Base-by-base conservation (phyloP, 2,329 filamentous ascomycete genomes). In the Colletotrichum limetticola region DNA sequence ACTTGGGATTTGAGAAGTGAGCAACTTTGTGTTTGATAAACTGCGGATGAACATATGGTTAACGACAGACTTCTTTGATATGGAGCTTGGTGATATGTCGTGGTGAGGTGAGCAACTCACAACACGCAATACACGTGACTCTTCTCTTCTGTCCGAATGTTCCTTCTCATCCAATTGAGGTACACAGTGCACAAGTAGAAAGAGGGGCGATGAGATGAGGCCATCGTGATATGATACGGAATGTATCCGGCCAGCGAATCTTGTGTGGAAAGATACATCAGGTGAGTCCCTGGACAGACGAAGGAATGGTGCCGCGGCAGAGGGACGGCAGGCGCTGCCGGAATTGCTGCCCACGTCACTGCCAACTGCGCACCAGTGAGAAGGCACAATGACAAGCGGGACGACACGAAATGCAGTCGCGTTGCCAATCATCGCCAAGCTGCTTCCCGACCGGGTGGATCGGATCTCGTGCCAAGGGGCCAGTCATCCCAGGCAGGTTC, bases 361-460 rank as follows among this genome's bases (percentile, higher is more conserved):
- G 52, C 8, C 42, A 42, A 30, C 12, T 52, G 37, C 35, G n/a
- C 30, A 35, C 28, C 42, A 24, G n/a, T 30, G 22, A 22, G 22
- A 57, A 42, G 22, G n/a, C 30, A 22, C 37, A 4, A 57, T 12
- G 30, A 42, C 24, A 22, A 12, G n/a, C 19, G 14, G 28, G 11
- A 57, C 7, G 30, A 42, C 24, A 22, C 42, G 53, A 56, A 12
- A 56, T 42, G 49, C 49, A 42, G 57, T 42, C n/a, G 63, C 49
- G 22, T 64, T 66, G 59, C 66, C 69, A 63, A 68, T 60, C 57
- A 57, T 19, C n/a, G 65, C 69, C 69, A 72, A 72, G 69, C 52
- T 16, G 32, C 60, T 66, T 69, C 66, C 70, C 70, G 66, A 37
- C 53, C 65, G 46, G 66, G 70, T 61, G 66, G 70, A 69, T 72